Evolutionary conservation across 352 stramenopile genomes (phyloP).

Genomic region (Plasmopara viticola): DNA sequence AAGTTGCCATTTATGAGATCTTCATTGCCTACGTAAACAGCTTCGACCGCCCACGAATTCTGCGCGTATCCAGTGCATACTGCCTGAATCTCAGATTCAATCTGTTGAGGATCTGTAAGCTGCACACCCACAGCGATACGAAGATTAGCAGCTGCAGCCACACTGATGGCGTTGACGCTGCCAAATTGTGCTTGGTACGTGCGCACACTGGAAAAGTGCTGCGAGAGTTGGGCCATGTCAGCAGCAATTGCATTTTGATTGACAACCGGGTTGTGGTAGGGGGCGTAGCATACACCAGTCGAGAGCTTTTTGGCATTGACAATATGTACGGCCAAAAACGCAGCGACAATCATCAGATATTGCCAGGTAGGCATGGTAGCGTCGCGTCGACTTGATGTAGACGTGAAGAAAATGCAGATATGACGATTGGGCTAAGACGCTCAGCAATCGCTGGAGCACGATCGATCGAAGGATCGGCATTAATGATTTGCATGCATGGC

Average conservation of each 20-base stretch:
- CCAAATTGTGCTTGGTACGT: slow-evolving; percentile 62
- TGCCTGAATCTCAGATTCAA: slow-evolving; percentile 44
- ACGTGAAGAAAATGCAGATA: slow-evolving; percentile 4
- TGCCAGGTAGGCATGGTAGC: slow-evolving; percentile 6
- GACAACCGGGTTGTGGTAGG: slow-evolving; percentile 52
- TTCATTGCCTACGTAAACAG: slow-evolving; percentile 71
- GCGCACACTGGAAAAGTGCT: slow-evolving; percentile 55
- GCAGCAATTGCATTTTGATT: slow-evolving; percentile 24
- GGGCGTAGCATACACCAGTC: slow-evolving; percentile 47
- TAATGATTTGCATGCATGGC: no score
- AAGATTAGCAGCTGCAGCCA: slow-evolving; percentile 33
- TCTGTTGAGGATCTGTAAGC: slow-evolving; percentile 31
- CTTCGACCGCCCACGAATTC: slow-evolving; percentile 33
- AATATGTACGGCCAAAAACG: not conserved
- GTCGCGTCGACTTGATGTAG: slow-evolving; percentile 1
- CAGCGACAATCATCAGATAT: slow-evolving; percentile 2
- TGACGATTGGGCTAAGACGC: slow-evolving; percentile 4
- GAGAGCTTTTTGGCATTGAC: slow-evolving; percentile 10
- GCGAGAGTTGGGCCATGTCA: slow-evolving; percentile 30
- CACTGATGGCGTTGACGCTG: slow-evolving; percentile 40
- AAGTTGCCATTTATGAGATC: slow-evolving; percentile 46
- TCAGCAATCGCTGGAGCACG: not conserved
- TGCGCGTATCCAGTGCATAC: slow-evolving; percentile 37
- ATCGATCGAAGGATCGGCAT: slow-evolving; percentile 3
- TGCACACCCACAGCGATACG: slow-evolving; percentile 58